Evolutionary conservation across 345 rosid genomes (phyloP).

Genomic region (Erucastrum elatum): DNA sequence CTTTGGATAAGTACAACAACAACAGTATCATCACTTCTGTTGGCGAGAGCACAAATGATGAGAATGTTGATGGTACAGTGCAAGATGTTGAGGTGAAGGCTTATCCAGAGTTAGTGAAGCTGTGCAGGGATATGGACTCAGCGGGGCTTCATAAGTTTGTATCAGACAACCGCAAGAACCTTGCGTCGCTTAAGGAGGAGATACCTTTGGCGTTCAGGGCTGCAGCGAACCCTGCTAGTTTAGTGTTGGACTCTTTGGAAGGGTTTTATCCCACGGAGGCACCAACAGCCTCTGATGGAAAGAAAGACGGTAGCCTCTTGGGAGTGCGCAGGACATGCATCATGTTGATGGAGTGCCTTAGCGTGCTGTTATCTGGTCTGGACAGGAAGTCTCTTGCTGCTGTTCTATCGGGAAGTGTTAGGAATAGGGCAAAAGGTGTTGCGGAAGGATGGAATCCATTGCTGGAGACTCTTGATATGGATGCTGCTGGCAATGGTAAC

Average conservation of each 20-base stretch:
- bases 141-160: constrained; percentile 89
- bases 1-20: constrained; percentile 73
- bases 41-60: constrained; percentile 37
- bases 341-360: constrained; percentile 98
- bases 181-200: constrained; percentile 79
- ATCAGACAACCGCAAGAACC: constrained; percentile 98
- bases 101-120: constrained; percentile 73
- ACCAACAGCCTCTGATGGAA: constrained; percentile 59
- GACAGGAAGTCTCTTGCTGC: constrained; percentile 48
- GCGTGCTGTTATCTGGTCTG: constrained; percentile 57
- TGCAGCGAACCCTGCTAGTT: constrained; percentile 69
- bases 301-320: constrained; percentile 81
- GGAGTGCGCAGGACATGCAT: constrained; percentile 95
- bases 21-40: constrained; percentile 44
- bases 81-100: constrained; percentile 62
- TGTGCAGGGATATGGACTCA: constrained; percentile 85
- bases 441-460: constrained; percentile 91
- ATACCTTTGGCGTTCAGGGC: constrained; percentile 79
- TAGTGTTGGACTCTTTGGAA: constrained; percentile 81
- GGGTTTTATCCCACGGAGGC: constrained; percentile 72
- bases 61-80: constrained; percentile 39
- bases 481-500: constrained; percentile 85
- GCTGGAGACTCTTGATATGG: constrained; percentile 74
- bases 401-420: constrained; percentile 64
- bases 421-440: constrained; percentile 71